Conservation (phyloP, 805 yeast genomes). For the Candida ulmi region DNA sequence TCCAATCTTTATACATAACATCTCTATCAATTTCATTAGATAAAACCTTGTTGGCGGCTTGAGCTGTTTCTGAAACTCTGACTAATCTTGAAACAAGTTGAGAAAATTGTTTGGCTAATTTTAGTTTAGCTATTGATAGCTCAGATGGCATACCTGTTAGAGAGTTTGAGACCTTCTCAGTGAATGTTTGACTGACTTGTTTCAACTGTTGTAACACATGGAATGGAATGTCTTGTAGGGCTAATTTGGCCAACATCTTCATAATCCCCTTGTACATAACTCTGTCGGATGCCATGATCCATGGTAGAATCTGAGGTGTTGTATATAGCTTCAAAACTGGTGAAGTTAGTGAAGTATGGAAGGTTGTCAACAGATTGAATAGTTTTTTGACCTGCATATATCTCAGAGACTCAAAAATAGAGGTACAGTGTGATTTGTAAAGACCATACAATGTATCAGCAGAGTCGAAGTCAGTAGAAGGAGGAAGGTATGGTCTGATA, state of each 20-base stretch:
- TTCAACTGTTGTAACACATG: conserved; percentile 50
- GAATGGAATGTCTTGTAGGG: conserved; percentile 51
- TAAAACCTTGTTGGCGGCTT: conserved; percentile 42
- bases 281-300: conserved; percentile 68
- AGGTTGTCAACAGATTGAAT: conserved; percentile 45
- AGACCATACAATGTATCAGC: conserved; percentile 57
- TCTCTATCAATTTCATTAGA: conserved; percentile 36
- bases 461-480: conserved; percentile 25
- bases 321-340: conserved; percentile 57
- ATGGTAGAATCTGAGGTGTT: conserved; percentile 41
- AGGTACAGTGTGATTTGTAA: conserved; percentile 58
- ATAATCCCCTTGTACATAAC: conserved; percentile 51
- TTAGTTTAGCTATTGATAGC: conserved; percentile 46
- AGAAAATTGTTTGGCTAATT: conserved; percentile 48
- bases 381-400: conserved; percentile 62
- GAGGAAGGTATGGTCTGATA: conserved; percentile 20
- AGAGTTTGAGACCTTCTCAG: conserved; percentile 36
- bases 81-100: conserved; percentile 48
- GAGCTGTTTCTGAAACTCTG: conserved; percentile 48
- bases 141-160: conserved; percentile 43
- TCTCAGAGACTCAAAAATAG: conserved; percentile 60
- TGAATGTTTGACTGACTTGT: conserved; percentile 43
- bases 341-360: conserved; percentile 51
- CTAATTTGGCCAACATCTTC: conserved; percentile 56
- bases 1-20: conserved; percentile 57